phyloP scores from a whole-genome alignment of 495 filamentous ascomycete genomes.

The Aspergillus haitiensis region DNA sequence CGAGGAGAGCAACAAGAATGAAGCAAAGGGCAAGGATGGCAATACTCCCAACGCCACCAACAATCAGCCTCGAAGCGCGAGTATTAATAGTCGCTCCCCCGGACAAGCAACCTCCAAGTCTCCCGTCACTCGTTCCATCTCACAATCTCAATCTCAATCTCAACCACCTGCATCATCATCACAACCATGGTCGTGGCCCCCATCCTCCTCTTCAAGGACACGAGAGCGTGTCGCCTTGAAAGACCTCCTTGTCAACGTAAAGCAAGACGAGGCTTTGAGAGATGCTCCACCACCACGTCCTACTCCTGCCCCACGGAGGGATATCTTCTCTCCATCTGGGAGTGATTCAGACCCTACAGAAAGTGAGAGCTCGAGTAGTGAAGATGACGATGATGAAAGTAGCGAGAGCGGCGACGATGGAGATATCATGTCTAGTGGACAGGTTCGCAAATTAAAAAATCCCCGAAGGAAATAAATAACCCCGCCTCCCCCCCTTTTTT shows the following conservation, averaged over 20 bases:
- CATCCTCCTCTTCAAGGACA: neutral
- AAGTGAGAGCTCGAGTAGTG: conserved; percentile 18
- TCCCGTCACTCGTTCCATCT: neutral
- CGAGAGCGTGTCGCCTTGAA: conserved; percentile 16
- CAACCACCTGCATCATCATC: neutral
- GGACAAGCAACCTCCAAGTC: conserved; percentile 2
- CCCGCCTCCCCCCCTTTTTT: neutral
- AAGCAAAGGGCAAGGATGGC: neutral
- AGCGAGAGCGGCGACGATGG: conserved; percentile 8
- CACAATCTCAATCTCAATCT: neutral
- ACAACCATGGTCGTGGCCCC: neutral
- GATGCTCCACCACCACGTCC: neutral
- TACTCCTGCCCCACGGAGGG: conserved; percentile 9
- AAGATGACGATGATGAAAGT: conserved; percentile 8
- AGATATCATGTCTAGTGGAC: conserved; percentile 23
- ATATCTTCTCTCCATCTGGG: conserved; percentile 13
- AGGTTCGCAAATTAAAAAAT: conserved; percentile 8
- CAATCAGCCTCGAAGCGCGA: no score
- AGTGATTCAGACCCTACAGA: conserved; percentile 21
- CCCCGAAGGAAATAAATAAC: neutral
- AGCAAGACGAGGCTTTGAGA: conserved; percentile 11
- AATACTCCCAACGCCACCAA: neutral
- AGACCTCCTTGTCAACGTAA: conserved; percentile 13
- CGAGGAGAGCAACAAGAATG: neutral
- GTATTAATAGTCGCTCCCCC: neutral